Percentiles rank a stretch among this genome's conserved stretches.
phyloP scores from a whole-genome alignment of 2,329 filamentous ascomycete species.

The Penicillium glabrum region DNA sequence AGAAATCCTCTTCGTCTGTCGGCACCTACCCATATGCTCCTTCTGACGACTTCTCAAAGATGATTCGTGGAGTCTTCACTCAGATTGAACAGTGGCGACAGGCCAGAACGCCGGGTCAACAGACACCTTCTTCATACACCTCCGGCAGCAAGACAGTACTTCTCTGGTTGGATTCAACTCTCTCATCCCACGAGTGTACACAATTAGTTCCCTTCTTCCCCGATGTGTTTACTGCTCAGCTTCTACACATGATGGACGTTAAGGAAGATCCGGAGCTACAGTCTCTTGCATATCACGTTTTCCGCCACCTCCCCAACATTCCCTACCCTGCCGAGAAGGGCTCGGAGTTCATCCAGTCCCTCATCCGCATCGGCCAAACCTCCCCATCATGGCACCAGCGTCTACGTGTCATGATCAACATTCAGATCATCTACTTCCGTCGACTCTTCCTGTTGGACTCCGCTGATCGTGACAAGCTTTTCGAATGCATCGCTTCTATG shows the following conservation, averaged over 20 bases:
- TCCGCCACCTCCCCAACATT: conserved; percentile 93
- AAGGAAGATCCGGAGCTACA: conserved; percentile 97
- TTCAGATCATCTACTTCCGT: conserved; percentile 98
- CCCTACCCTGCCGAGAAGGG: conserved; percentile 87
- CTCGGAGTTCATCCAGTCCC: conserved; percentile 75
- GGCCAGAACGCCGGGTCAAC: conserved; percentile 80
- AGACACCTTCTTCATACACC: conserved; percentile 91
- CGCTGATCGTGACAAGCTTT: conserved; percentile 74
- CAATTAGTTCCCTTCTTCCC: conserved; percentile 91
- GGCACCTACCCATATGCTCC: conserved; percentile 83
- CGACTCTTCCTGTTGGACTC: conserved; percentile 82
- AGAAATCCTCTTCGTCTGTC: conserved; percentile 77
- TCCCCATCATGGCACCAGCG: conserved; percentile 94
- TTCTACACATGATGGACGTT: conserved; percentile 99
- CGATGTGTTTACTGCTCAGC: conserved; percentile 81
- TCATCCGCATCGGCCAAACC: conserved; percentile 83
- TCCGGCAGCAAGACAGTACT: conserved; percentile 94
- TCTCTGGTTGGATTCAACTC: conserved; percentile 87
- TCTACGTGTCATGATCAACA: conserved; percentile 91
- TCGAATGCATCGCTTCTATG: conserved; percentile 95
- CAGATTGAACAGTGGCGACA: conserved; percentile 85
- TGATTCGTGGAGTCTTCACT: conserved; percentile 72
- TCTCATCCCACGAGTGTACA: conserved; percentile 90
- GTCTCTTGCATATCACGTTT: conserved; percentile 92
- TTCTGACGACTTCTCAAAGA: conserved; percentile 68